phyloP scores from a whole-genome alignment of 164 flowering plant genomes.

The Vitis rotundifolia region DNA sequence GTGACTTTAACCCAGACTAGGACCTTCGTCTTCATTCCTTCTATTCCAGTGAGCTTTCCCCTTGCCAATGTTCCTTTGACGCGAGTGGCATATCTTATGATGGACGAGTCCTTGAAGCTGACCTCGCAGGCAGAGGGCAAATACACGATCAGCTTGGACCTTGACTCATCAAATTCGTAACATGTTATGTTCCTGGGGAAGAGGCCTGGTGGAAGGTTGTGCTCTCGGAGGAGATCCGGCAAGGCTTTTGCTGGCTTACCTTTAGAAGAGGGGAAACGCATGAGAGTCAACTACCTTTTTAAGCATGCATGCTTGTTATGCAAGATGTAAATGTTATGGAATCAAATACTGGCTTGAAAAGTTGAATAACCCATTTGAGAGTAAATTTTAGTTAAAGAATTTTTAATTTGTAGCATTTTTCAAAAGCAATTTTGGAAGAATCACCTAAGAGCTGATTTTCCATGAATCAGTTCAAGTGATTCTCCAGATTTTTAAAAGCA shows the following conservation, averaged over 20 bases:
- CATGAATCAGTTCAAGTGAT: too few species aligned
- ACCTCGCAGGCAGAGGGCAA: conserved; percentile 60
- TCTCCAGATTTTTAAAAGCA: too few species aligned
- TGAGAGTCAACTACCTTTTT: too few species aligned
- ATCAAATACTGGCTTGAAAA: too few species aligned
- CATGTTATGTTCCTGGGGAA: conserved; percentile 63
- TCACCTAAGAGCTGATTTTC: too few species aligned
- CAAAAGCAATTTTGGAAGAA: too few species aligned
- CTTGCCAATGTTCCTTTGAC: conserved; percentile 46
- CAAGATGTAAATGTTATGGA: background rate
- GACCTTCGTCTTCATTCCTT: conserved; percentile 78
- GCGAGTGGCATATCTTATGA: conserved; percentile 31
- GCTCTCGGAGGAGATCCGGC: conserved; percentile 40
- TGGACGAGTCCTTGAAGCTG: conserved; percentile 60
- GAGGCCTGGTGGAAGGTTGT: conserved; percentile 51
- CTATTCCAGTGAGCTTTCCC: conserved; percentile 62
- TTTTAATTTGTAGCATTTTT: too few species aligned
- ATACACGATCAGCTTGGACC: conserved; percentile 53
- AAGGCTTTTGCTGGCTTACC: conserved; percentile 58
- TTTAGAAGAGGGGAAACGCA: conserved; percentile 11
- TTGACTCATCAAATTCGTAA: conserved; percentile 63
- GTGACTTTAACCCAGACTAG: conserved; percentile 77
- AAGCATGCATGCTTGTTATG: too few species aligned
- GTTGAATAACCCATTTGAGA: too few species aligned
- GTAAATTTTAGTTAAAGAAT: too few species aligned